Evolutionary conservation across 768 basidiomycete species (phyloP).

Genomic region (Pleurotus sapidus): DNA sequence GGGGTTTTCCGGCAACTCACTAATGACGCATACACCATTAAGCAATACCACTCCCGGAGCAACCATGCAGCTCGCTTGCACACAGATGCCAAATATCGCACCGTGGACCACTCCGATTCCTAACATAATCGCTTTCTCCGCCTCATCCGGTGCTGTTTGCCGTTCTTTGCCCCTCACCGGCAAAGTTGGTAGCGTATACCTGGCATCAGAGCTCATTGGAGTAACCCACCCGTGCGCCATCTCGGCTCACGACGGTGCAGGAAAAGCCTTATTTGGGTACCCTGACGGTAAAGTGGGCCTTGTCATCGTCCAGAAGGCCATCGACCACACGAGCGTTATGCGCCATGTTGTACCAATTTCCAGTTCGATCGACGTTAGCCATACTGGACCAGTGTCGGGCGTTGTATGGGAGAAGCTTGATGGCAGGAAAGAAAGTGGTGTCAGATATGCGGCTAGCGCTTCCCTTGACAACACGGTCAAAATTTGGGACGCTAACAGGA

Average conservation of each 20-base stretch:
- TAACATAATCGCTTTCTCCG: slow-evolving; percentile 41
- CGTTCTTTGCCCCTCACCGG: slow-evolving; percentile 72
- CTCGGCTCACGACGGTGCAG: slow-evolving; percentile 61
- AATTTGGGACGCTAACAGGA: slow-evolving; percentile 61
- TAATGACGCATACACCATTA: slow-evolving; percentile 63
- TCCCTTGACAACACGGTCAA: slow-evolving; percentile 68
- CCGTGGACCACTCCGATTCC: slow-evolving; percentile 5
- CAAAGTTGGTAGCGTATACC: slow-evolving; percentile 62
- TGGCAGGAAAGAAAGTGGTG: slow-evolving; percentile 11
- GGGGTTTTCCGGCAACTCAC: slow-evolving; percentile 58
- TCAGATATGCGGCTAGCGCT: slow-evolving; percentile 42
- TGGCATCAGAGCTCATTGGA: slow-evolving; percentile 72
- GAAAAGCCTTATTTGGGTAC: slow-evolving; percentile 73
- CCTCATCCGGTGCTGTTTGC: slow-evolving; percentile 68
- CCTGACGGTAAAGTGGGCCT: slow-evolving; percentile 65
- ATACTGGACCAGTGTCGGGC: slow-evolving; percentile 57
- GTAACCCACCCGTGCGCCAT: slow-evolving; percentile 60
- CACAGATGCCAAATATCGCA: slow-evolving; percentile 36
- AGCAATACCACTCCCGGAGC: slow-evolving; percentile 45
- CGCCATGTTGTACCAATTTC: slow-evolving; percentile 30
- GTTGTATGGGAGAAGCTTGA: slow-evolving; percentile 46
- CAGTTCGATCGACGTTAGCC: slow-evolving; percentile 52
- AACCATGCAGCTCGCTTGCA: slow-evolving; percentile 43
- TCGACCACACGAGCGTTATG: slow-evolving; percentile 42
- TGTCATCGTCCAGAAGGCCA: slow-evolving; percentile 52